Evolutionary conservation across 768 basidiomycete species (phyloP).

Genomic region (Pleurotus tuoliensis): DNA sequence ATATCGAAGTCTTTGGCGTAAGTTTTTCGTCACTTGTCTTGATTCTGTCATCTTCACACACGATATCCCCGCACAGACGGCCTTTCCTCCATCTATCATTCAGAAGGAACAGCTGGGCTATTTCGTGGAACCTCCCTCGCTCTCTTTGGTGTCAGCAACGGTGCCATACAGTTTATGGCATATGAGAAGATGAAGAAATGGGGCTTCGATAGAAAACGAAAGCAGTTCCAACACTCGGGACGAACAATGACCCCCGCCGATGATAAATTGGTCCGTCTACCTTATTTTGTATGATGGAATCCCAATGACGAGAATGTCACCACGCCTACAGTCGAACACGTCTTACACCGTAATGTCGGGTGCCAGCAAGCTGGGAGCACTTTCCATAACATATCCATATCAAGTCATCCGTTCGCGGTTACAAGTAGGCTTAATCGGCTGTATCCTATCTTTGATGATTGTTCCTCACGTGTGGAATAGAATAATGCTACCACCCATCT

Average conservation of each 20-base stretch:
- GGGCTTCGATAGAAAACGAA: constrained; percentile 77
- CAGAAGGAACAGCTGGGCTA: constrained; percentile 77
- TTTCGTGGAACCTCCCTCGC: constrained; percentile 88
- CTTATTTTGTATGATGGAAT: background rate
- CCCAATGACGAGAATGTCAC: background rate
- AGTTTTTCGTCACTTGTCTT: constrained; percentile 21
- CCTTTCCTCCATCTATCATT: constrained; percentile 59
- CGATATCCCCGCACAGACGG: constrained; percentile 41
- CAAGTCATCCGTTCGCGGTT: constrained; percentile 94
- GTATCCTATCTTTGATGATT: background rate
- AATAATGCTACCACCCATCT: constrained; percentile 61
- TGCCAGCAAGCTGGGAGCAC: constrained; percentile 80
- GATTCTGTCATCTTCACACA: background rate
- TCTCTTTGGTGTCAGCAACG: constrained; percentile 89
- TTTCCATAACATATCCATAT: constrained; percentile 90
- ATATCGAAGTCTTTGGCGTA: constrained; percentile 79
- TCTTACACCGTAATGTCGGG: constrained; percentile 93
- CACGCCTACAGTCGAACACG: constrained; percentile 66
- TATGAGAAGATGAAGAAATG: constrained; percentile 96
- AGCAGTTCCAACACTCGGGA: constrained; percentile 56
- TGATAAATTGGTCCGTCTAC: constrained; percentile 76
- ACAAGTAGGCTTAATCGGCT: constrained; percentile 52
- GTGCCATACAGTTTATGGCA: constrained; percentile 91
- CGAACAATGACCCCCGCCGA: constrained; percentile 63
- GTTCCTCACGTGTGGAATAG: constrained; percentile 28